Conservation (phyloP, 805 yeast genomes). For the Pichia thaimueangensis region DNA sequence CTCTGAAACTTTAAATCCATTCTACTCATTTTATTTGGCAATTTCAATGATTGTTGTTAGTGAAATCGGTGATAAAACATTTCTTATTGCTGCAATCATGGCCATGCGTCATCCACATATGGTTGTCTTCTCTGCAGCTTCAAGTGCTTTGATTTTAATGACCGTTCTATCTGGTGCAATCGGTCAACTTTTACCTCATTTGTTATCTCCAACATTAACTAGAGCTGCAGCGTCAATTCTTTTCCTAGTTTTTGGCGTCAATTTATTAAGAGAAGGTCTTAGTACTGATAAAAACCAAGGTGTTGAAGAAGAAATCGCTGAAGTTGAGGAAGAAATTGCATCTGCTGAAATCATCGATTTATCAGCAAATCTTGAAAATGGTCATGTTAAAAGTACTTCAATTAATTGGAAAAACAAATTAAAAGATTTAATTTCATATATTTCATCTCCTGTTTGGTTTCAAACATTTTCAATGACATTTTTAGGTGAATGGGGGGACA, state of each 20-base stretch:
- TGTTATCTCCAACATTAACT: conserved; percentile 74
- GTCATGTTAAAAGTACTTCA: conserved; percentile 22
- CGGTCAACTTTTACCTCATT: conserved; percentile 84
- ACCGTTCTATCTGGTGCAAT: conserved; percentile 84
- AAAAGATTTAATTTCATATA: conserved; percentile 48
- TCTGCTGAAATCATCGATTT: conserved; percentile 47
- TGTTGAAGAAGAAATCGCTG: conserved; percentile 92
- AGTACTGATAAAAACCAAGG: conserved; percentile 77
- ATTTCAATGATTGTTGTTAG: conserved; percentile 89
- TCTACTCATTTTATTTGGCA: conserved; percentile 61
- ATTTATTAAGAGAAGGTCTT: conserved; percentile 72
- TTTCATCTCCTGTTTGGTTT: conserved; percentile 85
- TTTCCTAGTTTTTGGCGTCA: conserved; percentile 77
- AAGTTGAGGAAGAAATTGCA: conserved; percentile 90
- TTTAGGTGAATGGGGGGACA: conserved; percentile 98
- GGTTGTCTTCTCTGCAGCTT: conserved; percentile 85
- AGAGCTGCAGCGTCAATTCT: conserved; percentile 75
- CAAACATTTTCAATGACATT: conserved; percentile 95
- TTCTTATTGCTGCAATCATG: conserved; percentile 93
- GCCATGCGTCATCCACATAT: conserved; percentile 87
- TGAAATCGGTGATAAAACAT: conserved; percentile 96
- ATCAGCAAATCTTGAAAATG: conserved; percentile 56
- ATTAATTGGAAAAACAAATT: conserved; percentile 25
- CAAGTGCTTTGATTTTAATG: conserved; percentile 81
- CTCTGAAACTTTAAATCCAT: no score